Base-by-base conservation (phyloP, 1,284 basidiomycete species). In the Fomes fomentarius region DNA sequence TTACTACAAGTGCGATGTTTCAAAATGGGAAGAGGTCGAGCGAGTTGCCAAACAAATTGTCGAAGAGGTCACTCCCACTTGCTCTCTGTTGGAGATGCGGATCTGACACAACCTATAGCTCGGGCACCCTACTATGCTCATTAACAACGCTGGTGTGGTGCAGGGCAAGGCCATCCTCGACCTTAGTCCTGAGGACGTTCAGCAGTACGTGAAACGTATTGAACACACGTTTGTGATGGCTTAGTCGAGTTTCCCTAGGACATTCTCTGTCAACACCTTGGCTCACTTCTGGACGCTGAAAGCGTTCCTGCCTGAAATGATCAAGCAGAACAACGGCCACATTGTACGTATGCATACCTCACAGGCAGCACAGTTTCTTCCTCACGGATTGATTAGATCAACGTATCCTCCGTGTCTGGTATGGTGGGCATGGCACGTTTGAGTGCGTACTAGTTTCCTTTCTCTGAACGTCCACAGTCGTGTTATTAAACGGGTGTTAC, bases 71-170 rank as follows among this genome's bases (percentile, higher is more conserved):
- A 55, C 74, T 33, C 40, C 24, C 44, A 15, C 34, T 19, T 21
- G n/a, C 8, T 12, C 34, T 7, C 3, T 26, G 45, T 9, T 19
- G 11, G 17, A 26, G 8, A 15, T 10, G n/a, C 10, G 4, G 21
- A 12, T 24, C 38, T 24, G 4, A 24, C 4, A 7, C 3, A 11
- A 8, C 31, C 6, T 11, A 25, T 33, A 94, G 91, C 77, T 96
- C 49, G 94, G 94, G 6, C 80, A 91, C 49, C 92, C 94, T 1
- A 96, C 96, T 0, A 82, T 98, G 28, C 74, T 99, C 14, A 79
- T 99, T 66, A 98, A 98, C 74, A 98, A 98, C 66, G 96, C 96
- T 1, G 96, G 95, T n/a, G 85, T 98, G 50, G 92, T 93, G 28
- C 89, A 95, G 71, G 94, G 95, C 26, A 95, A 94, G 66, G 76